phyloP scores from a whole-genome alignment of 2,329 filamentous ascomycete genomes.

The Clonostachys solani region DNA sequence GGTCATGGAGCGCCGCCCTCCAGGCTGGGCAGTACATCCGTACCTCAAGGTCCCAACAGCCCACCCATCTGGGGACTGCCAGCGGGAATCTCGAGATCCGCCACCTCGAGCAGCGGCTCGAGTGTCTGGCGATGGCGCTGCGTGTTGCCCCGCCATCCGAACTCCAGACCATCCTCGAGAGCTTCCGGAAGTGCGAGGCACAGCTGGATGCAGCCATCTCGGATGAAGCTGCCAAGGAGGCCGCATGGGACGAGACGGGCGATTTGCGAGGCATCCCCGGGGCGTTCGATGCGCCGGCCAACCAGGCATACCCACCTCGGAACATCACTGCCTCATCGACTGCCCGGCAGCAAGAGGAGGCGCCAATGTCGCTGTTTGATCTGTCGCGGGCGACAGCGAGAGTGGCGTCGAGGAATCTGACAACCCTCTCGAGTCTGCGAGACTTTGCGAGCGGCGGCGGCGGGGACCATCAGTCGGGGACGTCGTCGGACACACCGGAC shows the following conservation, averaged over 20 bases:
- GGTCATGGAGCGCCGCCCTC: constrained; percentile 76
- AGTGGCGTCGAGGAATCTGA: constrained; percentile 54
- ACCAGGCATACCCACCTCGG: constrained; percentile 15
- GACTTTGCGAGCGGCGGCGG: constrained; percentile 11
- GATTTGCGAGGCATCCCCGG: constrained; percentile 56
- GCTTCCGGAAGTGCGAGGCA: constrained; percentile 74
- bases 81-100: constrained; percentile 60
- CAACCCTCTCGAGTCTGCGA: constrained; percentile 48
- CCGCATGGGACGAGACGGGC: constrained; percentile 65
- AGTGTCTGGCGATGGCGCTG: constrained; percentile 72
- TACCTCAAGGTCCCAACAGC: constrained; percentile 45
- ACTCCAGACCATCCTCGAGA: constrained; percentile 70
- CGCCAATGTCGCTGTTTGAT: constrained; percentile 63
- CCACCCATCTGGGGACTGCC: constrained; percentile 56
- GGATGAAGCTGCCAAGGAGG: constrained; percentile 63
- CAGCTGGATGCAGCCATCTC: constrained; percentile 65
- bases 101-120: constrained; percentile 75
- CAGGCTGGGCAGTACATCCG: constrained; percentile 72
- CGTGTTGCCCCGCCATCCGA: constrained; percentile 67
- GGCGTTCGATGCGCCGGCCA: constrained; percentile 34
- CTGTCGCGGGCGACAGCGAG: constrained; percentile 57
- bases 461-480: no score
- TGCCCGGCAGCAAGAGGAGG: constrained; percentile 41
- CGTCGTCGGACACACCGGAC: constrained; percentile 7
- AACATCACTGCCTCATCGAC: constrained; percentile 26